A percentile compares a stretch with the other conserved stretches of the same genome.
Conservation (phyloP, 2,329 filamentous ascomycete species). For the Talaromyces rugulosus region DNA sequence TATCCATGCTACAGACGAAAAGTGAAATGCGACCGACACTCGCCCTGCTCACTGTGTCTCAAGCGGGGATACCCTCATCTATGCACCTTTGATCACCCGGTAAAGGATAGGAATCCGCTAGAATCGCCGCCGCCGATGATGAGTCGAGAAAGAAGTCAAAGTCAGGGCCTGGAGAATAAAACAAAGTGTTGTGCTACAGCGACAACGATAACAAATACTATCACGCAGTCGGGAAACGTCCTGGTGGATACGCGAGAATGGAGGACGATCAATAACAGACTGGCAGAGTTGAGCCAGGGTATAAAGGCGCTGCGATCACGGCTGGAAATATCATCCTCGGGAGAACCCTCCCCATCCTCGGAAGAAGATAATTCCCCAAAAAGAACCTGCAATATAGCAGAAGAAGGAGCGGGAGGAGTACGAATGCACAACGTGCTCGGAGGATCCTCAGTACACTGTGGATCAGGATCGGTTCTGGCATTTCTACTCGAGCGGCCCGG, state of each 20-base stretch:
- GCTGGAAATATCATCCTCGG: constrained; percentile 25
- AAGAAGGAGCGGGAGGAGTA: constrained; percentile 39
- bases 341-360: constrained; percentile 14
- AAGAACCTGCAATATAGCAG: not conserved
- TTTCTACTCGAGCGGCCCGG: constrained; percentile 53
- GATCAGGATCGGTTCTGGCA: constrained; percentile 58
- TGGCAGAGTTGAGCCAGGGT: constrained; percentile 40
- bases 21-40: constrained; percentile 47
- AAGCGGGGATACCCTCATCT: constrained; percentile 47
- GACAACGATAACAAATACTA: constrained; percentile 6
- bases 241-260: constrained; percentile 40
- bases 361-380: not conserved
- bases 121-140: not conserved
- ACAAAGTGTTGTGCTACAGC: not conserved
- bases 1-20: constrained; percentile 44
- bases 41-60: constrained; percentile 46
- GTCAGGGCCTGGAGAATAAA: not conserved
- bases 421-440: constrained; percentile 57
- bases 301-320: constrained; percentile 35
- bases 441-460: constrained; percentile 58
- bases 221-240: constrained; percentile 21
- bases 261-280: constrained; percentile 36
- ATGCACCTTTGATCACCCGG: constrained; percentile 46
- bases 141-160: not conserved
- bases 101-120: constrained; percentile 18